These are phyloP conservation scores for Holtermannia corniformis DNA, from an alignment of 768 basidiomycete species.

Conservation along the genomic window DNA sequence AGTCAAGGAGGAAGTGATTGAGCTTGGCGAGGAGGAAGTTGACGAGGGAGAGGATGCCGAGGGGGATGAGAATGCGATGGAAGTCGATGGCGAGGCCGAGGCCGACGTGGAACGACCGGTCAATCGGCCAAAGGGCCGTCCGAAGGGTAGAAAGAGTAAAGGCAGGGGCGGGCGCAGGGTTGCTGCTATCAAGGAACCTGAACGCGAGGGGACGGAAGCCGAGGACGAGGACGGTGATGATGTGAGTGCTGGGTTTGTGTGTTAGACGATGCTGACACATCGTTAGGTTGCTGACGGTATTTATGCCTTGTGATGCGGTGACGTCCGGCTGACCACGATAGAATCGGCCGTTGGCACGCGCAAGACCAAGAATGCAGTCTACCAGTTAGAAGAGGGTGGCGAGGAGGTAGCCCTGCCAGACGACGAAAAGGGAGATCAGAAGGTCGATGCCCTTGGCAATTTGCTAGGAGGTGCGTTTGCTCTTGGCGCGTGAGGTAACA, in stretches of 20 bases:
- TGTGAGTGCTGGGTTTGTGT: not conserved
- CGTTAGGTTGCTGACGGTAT: conserved; percentile 10
- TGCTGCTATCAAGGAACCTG: conserved; percentile 6
- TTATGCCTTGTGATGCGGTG: conserved; percentile 3
- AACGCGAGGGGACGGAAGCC: conserved; percentile 13
- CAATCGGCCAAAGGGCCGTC: conserved; percentile 24
- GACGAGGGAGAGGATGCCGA: conserved; percentile 11
- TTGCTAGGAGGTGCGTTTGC: conserved; percentile 63
- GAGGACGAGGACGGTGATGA: conserved; percentile 17
- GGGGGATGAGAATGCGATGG: conserved; percentile 2
- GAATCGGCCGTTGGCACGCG: not conserved
- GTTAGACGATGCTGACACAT: conserved; percentile 2
- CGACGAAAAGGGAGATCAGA: conserved; percentile 78
- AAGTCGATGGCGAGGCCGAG: not conserved
- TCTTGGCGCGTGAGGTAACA: not conserved
- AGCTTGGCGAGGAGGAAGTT: conserved; percentile 7
- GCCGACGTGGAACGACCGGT: conserved; percentile 13
- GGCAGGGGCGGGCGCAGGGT: conserved; percentile 6
- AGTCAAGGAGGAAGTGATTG: conserved; percentile 6
- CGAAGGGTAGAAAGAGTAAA: conserved; percentile 7
- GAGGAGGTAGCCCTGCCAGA: conserved; percentile 81
- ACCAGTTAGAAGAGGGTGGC: conserved; percentile 66
- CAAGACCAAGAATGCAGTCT: conserved; percentile 51
- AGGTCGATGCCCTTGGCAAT: conserved; percentile 77
- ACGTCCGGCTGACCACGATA: not conserved